Percentiles rank a stretch among this genome's conserved stretches.
Evolutionary conservation across 23 red algal genomes (phyloP).

Genomic region (Gracilariopsis chorda): DNA sequence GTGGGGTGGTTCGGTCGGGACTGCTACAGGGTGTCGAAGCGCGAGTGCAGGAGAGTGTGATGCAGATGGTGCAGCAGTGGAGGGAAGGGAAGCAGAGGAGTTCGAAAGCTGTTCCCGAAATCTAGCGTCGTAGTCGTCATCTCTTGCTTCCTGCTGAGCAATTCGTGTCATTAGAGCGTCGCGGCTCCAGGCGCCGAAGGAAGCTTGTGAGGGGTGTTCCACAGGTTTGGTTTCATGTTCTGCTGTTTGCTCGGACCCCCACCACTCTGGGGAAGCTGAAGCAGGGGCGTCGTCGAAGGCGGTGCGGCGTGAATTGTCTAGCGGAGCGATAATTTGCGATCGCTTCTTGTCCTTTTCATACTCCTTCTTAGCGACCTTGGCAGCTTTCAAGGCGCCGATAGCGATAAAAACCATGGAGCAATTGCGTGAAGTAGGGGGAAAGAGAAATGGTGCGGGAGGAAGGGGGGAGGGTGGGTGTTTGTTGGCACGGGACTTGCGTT

Average conservation of each 20-base stretch:
- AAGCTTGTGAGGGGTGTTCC: not conserved
- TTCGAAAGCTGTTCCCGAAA: constrained; percentile 15
- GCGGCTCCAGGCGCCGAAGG: constrained; percentile 20
- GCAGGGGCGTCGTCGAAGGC: not conserved
- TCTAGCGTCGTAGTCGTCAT: not conserved
- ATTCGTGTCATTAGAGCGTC: not conserved
- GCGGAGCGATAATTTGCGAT: constrained; percentile 1
- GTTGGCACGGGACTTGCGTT: no score
- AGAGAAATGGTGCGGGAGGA: no score
- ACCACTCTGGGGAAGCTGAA: constrained; percentile 9
- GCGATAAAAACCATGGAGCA: constrained; percentile 41
- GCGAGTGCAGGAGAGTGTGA: not conserved
- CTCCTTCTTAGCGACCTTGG: constrained; percentile 26
- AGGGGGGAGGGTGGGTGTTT: no score
- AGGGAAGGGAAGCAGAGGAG: not conserved
- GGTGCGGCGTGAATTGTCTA: not conserved
- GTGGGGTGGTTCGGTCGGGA: not conserved
- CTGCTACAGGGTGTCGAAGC: not conserved
- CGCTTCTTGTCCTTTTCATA: constrained; percentile 54
- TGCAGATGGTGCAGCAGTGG: not conserved
- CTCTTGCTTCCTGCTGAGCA: not conserved
- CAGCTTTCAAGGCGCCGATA: constrained; percentile 24
- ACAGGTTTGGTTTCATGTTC: not conserved
- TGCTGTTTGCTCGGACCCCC: not conserved
- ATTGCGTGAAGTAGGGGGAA: no score